A percentile compares a stretch with the other conserved stretches of the same genome.
These are phyloP conservation scores for Dissophora globulifera DNA, from an alignment of 192 early-diverging fungal genomes.

Conservation along the genomic window DNA sequence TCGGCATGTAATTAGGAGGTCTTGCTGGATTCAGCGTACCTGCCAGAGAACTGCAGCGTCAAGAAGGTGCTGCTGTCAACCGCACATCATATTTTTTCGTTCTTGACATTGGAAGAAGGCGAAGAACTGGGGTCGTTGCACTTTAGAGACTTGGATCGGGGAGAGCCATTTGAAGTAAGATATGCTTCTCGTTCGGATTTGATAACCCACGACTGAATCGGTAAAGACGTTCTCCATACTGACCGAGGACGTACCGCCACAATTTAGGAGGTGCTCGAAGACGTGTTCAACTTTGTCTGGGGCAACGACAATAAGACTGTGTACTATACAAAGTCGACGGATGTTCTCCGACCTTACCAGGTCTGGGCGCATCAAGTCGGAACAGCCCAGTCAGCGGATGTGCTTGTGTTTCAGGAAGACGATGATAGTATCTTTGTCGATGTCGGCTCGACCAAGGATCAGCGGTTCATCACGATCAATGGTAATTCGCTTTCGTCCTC, in stretches of 20 bases:
- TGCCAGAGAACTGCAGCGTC: constrained; percentile 59
- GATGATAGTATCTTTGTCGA: constrained; percentile 79
- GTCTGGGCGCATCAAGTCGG: constrained; percentile 66
- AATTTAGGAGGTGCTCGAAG: constrained; percentile 55
- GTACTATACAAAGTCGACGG: constrained; percentile 76
- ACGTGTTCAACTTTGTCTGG: constrained; percentile 78
- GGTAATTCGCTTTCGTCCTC: constrained; percentile 78
- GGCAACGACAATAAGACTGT: constrained; percentile 65
- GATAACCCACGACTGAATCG: too few species aligned
- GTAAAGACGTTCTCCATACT: too few species aligned
- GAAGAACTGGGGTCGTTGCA: constrained; percentile 62
- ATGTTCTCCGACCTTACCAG: constrained; percentile 72
- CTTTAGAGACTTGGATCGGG: constrained; percentile 57
- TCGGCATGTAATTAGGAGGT: too few species aligned
- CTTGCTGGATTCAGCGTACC: constrained; percentile 60
- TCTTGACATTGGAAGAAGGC: constrained; percentile 62
- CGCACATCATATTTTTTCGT: constrained; percentile 63
- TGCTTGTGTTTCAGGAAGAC: constrained; percentile 69
- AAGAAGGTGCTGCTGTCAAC: constrained; percentile 65
- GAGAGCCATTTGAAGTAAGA: constrained; percentile 53
- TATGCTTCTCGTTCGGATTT: not conserved
- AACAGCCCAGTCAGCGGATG: constrained; percentile 59
- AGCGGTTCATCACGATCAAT: constrained; percentile 72
- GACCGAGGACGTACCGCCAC: too few species aligned
- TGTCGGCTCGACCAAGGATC: constrained; percentile 80